Base-by-base conservation (phyloP, 2,329 filamentous ascomycete genomes). In the Diplodia sapinea region DNA sequence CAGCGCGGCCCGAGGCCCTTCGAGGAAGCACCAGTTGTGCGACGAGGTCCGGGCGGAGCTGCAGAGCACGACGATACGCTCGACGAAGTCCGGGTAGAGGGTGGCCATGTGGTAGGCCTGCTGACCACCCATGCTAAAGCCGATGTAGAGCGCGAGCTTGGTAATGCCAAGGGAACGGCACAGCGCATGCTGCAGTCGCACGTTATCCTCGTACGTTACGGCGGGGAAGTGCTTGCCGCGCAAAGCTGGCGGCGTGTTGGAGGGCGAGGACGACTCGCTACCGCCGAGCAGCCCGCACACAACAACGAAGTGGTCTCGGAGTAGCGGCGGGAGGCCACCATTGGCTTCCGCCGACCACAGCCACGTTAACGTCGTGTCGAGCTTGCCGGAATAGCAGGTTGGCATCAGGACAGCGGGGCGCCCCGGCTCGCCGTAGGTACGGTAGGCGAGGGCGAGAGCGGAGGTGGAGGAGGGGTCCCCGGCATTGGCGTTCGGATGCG, bases 51-150 rank as follows among this genome's bases (percentile, higher is more conserved):
- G 75, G 0, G 85, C 85, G 6, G 81, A 81, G 9, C 83, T 83
- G 69, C 83, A 85, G 38, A 87, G 81, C 0, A 83, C 80, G 8
- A 85, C 64, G 54, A 66, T 51, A 54, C 64, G 64, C 17, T 57
- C 81, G 50, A 82, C 78, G 36, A 86, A 84, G n/a, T 79, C 78
- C 0, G 85, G 84, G 65, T 80, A 84, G 55, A 85, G 78, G 1
- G 81, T 78, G 4, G 79, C 73, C 83, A 84, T 84, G 70, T 87
- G 82, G 66, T 84, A 87, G 2, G 84, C 80, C 66, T 85, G 81
- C 26, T 82, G 82, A 1, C 84, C 85, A 47, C 85, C 85, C 85
- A 87, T 86, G 57, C 82, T 85, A 80, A 86, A 87, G 1, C 85
- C 85, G 2, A 86, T 72, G 38, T 86, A 82, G 11, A 82, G 80